Evolutionary conservation across 768 basidiomycete species (phyloP).

Genomic region (Strobilomyces confusus): DNA sequence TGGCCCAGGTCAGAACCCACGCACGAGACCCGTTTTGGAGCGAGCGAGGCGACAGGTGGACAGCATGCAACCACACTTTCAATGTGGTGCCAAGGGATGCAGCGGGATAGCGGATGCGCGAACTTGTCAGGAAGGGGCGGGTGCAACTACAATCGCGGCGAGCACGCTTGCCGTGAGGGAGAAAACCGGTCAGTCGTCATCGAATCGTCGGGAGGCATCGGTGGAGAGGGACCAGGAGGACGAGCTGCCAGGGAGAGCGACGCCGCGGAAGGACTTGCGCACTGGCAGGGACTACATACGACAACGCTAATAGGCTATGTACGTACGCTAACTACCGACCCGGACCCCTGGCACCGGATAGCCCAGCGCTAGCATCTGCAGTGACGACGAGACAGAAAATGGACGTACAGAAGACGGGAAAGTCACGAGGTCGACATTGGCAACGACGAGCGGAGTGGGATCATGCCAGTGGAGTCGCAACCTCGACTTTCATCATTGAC

Average conservation of each 20-base stretch:
- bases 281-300: too few species aligned
- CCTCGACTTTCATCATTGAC: slow-evolving; percentile 14
- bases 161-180: slow-evolving; percentile 20
- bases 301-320: too few species aligned
- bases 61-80: slow-evolving; percentile 30
- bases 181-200: slow-evolving; percentile 20
- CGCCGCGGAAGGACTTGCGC: too few species aligned
- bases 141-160: slow-evolving; percentile 27
- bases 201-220: neutral
- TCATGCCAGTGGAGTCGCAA: slow-evolving; percentile 27
- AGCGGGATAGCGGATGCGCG: too few species aligned
- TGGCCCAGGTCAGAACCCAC: slow-evolving; percentile 20
- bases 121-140: slow-evolving; percentile 17
- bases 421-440: slow-evolving; percentile 23
- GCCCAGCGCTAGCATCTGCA: too few species aligned
- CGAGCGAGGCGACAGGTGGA: slow-evolving; percentile 8
- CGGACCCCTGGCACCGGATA: too few species aligned
- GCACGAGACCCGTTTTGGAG: slow-evolving; percentile 27
- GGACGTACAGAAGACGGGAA: slow-evolving; percentile 17
- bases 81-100: slow-evolving; percentile 22
- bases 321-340: too few species aligned
- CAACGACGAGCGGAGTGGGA: slow-evolving; percentile 29
- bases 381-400: slow-evolving; percentile 1
- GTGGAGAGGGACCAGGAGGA: too few species aligned
- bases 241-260: too few species aligned